Conservation (phyloP, 2,329 filamentous ascomycete species). For the Hymenoscyphus albidus region DNA sequence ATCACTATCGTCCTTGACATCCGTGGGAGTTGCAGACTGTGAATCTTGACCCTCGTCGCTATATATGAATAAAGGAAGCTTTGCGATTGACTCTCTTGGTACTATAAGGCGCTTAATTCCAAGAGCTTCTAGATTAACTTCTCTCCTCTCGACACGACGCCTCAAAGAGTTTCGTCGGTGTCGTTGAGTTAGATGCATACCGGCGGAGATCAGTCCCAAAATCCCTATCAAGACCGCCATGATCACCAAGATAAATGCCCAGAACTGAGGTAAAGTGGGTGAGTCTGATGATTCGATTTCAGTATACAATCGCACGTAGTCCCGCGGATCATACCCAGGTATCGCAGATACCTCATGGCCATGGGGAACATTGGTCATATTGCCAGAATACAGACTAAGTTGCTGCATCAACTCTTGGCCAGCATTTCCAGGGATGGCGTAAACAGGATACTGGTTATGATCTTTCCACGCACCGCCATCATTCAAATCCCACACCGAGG, state of each 20-base stretch:
- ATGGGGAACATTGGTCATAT: slow-evolving; percentile 58
- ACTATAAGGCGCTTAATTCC: slow-evolving; percentile 81
- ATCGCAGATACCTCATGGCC: slow-evolving; percentile 52
- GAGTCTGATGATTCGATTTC: slow-evolving; percentile 47
- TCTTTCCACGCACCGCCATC: slow-evolving; percentile 69
- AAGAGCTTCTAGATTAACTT: slow-evolving; percentile 81
- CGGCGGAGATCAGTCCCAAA: slow-evolving; percentile 61
- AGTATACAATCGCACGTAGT: slow-evolving; percentile 59
- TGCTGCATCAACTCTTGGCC: slow-evolving; percentile 68
- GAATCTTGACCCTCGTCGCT: slow-evolving; percentile 48
- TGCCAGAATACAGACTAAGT: slow-evolving; percentile 73
- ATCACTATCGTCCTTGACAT: not conserved
- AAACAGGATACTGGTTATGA: slow-evolving; percentile 73
- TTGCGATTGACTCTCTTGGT: slow-evolving; percentile 64
- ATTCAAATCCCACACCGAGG: slow-evolving; percentile 65
- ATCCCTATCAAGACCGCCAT: slow-evolving; percentile 67
- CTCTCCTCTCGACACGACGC: slow-evolving; percentile 68
- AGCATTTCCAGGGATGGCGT: slow-evolving; percentile 67
- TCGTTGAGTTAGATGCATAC: slow-evolving; percentile 75
- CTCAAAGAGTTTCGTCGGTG: slow-evolving; percentile 64
- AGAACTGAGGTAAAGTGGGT: slow-evolving; percentile 63
- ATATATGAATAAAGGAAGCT: slow-evolving; percentile 78
- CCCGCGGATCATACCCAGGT: slow-evolving; percentile 52
- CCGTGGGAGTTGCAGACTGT: slow-evolving; percentile 36
- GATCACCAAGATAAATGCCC: slow-evolving; percentile 73